Conservation (phyloP, 192 early-diverging fungal genomes). For the Phycomyces nitens region DNA sequence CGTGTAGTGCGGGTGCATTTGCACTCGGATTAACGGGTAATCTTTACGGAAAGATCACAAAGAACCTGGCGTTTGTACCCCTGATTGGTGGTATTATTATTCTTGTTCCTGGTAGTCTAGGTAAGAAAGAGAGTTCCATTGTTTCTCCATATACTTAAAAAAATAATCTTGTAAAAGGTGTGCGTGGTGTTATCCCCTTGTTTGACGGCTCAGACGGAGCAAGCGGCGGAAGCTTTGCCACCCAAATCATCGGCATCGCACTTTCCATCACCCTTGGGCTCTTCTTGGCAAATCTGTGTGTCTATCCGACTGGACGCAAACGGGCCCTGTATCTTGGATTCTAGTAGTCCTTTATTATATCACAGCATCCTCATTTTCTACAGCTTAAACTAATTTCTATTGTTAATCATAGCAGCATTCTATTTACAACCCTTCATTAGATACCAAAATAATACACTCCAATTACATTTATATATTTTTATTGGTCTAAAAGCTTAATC, state of each 20-base stretch:
- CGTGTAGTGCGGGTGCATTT: slow-evolving; percentile 67
- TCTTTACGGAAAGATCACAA: slow-evolving; percentile 68
- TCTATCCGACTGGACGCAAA: slow-evolving; percentile 50
- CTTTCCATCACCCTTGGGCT: slow-evolving; percentile 67
- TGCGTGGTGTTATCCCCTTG: slow-evolving; percentile 27
- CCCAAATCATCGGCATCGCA: slow-evolving; percentile 53
- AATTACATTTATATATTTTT: no score
- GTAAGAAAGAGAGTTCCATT: slow-evolving; percentile 16
- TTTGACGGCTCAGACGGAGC: slow-evolving; percentile 19
- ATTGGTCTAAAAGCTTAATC: no score
- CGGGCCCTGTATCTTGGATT: slow-evolving; percentile 47
- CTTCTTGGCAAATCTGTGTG: slow-evolving; percentile 63
- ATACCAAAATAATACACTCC: no score
- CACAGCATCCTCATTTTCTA: no score
- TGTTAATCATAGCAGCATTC: no score
- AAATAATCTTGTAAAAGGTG: no score
- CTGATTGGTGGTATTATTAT: slow-evolving; percentile 78
- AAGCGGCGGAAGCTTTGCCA: slow-evolving; percentile 35
- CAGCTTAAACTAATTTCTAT: background rate
- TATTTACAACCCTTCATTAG: no score
- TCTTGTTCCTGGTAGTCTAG: slow-evolving; percentile 81
- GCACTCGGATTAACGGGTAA: slow-evolving; percentile 79
- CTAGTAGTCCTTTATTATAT: slow-evolving; percentile 13
- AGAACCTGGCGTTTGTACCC: slow-evolving; percentile 73
- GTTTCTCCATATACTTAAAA: background rate